These are phyloP conservation scores for Castanea crenata DNA, from an alignment of 306 rosid genomes.

Conservation along the genomic window DNA sequence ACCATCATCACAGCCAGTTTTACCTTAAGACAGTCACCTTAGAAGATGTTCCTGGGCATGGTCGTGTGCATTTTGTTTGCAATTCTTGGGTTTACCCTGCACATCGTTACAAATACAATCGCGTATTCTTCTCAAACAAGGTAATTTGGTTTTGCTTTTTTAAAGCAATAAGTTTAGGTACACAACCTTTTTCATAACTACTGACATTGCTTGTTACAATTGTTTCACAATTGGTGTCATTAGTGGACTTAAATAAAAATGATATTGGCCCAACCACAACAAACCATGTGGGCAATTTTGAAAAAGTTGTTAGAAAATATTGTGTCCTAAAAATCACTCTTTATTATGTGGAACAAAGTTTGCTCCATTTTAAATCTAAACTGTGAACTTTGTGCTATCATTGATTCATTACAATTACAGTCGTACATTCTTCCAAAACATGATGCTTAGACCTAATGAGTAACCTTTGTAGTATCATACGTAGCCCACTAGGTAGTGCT, in stretches of 20 bases:
- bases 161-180: no score
- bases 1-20: slow-evolving; percentile 73
- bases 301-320: no score
- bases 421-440: no score
- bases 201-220: no score
- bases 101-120: slow-evolving; percentile 56
- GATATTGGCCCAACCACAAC: no score
- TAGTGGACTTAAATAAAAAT: no score
- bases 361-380: not conserved
- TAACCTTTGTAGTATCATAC: not conserved
- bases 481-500: not conserved
- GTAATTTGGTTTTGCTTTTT: slow-evolving; percentile 23
- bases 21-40: slow-evolving; percentile 66
- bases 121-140: slow-evolving; percentile 80
- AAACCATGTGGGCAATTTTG: no score
- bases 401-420: no score
- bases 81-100: slow-evolving; percentile 97
- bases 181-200: no score
- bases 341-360: not conserved
- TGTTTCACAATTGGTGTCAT: no score
- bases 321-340: no score
- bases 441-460: slow-evolving; percentile 4
- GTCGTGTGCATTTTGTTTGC: slow-evolving; percentile 60
- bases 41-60: slow-evolving; percentile 65
- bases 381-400: not conserved